Conservation (phyloP, 768 basidiomycete genomes). For the Hericium erinaceus region DNA sequence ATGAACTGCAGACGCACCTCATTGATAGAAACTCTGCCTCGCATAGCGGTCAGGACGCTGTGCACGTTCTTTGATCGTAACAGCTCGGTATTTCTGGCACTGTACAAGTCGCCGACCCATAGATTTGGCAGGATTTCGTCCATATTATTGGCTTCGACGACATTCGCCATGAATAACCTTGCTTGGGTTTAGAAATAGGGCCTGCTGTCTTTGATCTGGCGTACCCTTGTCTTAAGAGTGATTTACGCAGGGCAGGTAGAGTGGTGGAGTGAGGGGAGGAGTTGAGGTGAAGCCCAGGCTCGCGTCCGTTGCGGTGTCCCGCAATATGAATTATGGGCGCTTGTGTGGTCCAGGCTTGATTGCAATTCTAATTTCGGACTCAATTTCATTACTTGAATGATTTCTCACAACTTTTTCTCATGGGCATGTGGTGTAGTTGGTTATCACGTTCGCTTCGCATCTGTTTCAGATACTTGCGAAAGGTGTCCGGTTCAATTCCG, state of each 20-base stretch:
- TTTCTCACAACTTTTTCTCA: neutral
- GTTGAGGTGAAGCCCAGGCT: neutral
- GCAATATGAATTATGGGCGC: neutral
- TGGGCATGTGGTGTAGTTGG: neutral
- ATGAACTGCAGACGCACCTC: slow-evolving; percentile 35
- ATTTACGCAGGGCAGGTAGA: neutral
- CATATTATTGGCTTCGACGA: slow-evolving; percentile 32
- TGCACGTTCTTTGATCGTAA: slow-evolving; percentile 68
- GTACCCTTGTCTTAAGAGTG: neutral
- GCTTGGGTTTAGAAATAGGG: neutral
- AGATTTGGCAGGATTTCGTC: slow-evolving; percentile 71
- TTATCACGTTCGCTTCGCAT: neutral
- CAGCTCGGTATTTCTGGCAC: slow-evolving; percentile 51
- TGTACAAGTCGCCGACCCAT: slow-evolving; percentile 78
- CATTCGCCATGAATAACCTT: slow-evolving; percentile 4
- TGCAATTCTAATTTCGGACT: neutral
- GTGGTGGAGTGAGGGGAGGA: neutral
- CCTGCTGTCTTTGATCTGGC: neutral
- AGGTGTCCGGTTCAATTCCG: neutral
- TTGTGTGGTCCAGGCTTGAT: neutral
- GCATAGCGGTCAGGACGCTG: slow-evolving; percentile 66
- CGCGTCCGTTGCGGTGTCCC: neutral
- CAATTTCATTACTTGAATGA: neutral
- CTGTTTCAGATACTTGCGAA: neutral
- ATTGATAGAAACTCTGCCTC: slow-evolving; percentile 54